Evolutionary conservation across 2,329 filamentous ascomycete genomes (phyloP).

Genomic region (Phyllachora maydis): DNA sequence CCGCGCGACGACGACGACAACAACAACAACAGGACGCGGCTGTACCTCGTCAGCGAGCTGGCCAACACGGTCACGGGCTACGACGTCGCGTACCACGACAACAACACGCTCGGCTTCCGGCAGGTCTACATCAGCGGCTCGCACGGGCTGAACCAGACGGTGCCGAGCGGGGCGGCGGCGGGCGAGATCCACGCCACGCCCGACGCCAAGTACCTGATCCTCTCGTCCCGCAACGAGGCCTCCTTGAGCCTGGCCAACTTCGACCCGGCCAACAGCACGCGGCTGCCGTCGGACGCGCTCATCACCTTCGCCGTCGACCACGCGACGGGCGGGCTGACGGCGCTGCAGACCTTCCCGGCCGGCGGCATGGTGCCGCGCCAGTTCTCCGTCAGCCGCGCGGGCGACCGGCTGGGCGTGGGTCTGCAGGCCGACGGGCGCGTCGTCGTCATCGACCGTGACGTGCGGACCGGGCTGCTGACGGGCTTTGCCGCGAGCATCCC

Average conservation of each 20-base stretch:
- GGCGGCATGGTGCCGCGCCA: slow-evolving; percentile 47
- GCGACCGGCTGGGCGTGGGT: slow-evolving; percentile 42
- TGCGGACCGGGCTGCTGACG: slow-evolving; percentile 32
- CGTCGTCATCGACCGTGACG: slow-evolving; percentile 38
- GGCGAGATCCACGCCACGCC: slow-evolving; percentile 34
- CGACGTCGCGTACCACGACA: slow-evolving; percentile 28
- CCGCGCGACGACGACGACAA: too few relatives aligned
- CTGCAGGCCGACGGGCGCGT: slow-evolving; percentile 40
- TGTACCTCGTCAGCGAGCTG: slow-evolving; percentile 43
- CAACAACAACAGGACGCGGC: slow-evolving; percentile 23
- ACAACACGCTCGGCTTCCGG: slow-evolving; percentile 19
- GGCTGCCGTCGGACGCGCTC: slow-evolving; percentile 39
- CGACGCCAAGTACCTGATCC: slow-evolving; percentile 39
- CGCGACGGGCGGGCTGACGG: slow-evolving; percentile 29
- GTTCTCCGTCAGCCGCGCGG: slow-evolving; percentile 43
- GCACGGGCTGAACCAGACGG: slow-evolving; percentile 19
- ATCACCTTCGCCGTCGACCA: slow-evolving; percentile 36
- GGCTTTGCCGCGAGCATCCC: slow-evolving; percentile 19
- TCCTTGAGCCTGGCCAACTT: slow-evolving; percentile 26
- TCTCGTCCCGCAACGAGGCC: slow-evolving; percentile 46
- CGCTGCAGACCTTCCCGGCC: slow-evolving; percentile 36
- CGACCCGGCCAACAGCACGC: slow-evolving; percentile 18
- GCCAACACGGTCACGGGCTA: slow-evolving; percentile 34
- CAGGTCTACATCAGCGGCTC: slow-evolving; percentile 25
- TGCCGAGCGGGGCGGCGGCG: slow-evolving; percentile 20